These are phyloP conservation scores for Aspergillus quadricinctus DNA, from an alignment of 2,329 filamentous ascomycete species.

Conservation along the genomic window DNA sequence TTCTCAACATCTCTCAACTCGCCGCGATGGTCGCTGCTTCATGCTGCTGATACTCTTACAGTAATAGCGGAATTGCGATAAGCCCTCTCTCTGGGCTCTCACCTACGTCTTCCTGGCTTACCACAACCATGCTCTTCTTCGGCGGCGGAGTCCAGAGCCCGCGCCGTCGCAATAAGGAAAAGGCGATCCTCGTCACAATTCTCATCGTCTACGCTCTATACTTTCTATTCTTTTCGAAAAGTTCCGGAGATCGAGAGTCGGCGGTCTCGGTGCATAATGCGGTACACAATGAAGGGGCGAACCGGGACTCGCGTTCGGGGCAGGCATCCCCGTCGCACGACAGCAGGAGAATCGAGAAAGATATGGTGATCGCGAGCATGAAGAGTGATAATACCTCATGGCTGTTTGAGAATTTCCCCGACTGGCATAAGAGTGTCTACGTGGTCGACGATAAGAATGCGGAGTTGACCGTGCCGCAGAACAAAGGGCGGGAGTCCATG, in stretches of 20 bases:
- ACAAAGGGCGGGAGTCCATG: conserved; percentile 43
- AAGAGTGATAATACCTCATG: conserved; percentile 37
- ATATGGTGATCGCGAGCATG: conserved; percentile 39
- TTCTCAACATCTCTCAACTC: background rate
- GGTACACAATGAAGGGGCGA: conserved; percentile 5
- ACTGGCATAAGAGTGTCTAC: conserved; percentile 53
- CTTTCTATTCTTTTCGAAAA: conserved; percentile 28
- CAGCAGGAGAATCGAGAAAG: conserved; percentile 19
- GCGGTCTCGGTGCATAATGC: conserved; percentile 9
- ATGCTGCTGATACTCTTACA: background rate
- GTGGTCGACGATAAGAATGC: conserved; percentile 50
- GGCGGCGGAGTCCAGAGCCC: conserved; percentile 30
- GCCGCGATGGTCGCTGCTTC: background rate
- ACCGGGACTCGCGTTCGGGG: conserved; percentile 13
- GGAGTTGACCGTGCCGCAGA: conserved; percentile 44
- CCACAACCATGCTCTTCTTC: conserved; percentile 30
- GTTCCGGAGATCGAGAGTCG: conserved; percentile 7
- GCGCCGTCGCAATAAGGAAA: conserved; percentile 31
- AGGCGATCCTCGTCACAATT: conserved; percentile 31
- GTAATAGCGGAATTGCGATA: background rate
- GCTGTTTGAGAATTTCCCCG: conserved; percentile 35
- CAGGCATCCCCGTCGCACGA: conserved; percentile 16
- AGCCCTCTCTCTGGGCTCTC: background rate
- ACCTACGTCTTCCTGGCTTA: conserved; percentile 47
- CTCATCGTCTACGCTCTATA: conserved; percentile 30